Percentiles rank a stretch among this genome's conserved stretches.
Conservation (phyloP, 202 grass and related monocot species). For the Eragrostis tef region DNA sequence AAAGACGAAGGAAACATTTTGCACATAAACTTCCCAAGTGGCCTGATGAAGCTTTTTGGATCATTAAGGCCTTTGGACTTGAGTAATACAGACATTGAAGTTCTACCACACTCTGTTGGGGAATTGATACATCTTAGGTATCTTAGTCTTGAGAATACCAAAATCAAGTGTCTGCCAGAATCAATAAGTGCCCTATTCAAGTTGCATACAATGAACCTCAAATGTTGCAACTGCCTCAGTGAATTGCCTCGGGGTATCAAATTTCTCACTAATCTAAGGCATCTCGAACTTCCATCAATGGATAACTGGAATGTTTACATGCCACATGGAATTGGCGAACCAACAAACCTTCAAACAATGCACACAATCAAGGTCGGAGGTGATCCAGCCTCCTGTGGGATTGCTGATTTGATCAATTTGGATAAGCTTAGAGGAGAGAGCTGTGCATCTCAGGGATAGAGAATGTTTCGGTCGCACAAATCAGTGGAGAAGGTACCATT, state of each 20-base stretch:
- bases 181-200: constrained; percentile 50
- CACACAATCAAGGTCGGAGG: constrained; percentile 44
- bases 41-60: constrained; percentile 26
- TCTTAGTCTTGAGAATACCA: constrained; percentile 49
- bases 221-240: constrained; percentile 40
- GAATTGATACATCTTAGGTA: constrained; percentile 49
- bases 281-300: constrained; percentile 43
- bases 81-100: constrained; percentile 42
- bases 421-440: constrained; percentile 53
- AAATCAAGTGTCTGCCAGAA: constrained; percentile 44
- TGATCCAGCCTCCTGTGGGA: constrained; percentile 41
- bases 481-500: constrained; percentile 29
- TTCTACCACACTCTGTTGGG: constrained; percentile 23
- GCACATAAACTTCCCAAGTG: constrained; percentile 26
- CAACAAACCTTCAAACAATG: constrained; percentile 57
- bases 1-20: constrained; percentile 14
- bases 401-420: constrained; percentile 51
- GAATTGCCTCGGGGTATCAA: constrained; percentile 48
- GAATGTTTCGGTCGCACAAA: constrained; percentile 39
- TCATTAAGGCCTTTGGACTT: constrained; percentile 47
- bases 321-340: constrained; percentile 52
- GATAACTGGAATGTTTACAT: constrained; percentile 31
- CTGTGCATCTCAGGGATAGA: constrained; percentile 48
- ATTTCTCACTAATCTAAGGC: constrained; percentile 58
- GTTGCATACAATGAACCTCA: constrained; percentile 54